phyloP scores from a whole-genome alignment of 2,329 filamentous ascomycete genomes.

The Colletotrichum tanaceti region DNA sequence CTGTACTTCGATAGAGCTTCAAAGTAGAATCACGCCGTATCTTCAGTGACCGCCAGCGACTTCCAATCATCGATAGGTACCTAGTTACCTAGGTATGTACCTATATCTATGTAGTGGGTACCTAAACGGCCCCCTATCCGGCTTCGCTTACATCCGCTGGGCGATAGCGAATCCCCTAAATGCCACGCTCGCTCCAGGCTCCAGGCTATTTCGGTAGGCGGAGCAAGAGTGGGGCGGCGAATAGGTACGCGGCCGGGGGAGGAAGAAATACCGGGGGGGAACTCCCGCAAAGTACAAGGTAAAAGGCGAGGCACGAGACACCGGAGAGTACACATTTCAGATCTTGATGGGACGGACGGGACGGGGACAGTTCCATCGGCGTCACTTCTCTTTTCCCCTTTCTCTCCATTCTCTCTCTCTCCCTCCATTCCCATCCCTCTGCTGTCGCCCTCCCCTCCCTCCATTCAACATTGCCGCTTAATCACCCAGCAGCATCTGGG shows the following conservation, averaged over 20 bases:
- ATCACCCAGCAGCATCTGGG: background rate
- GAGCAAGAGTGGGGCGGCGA: conserved; percentile 21
- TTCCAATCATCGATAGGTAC: too few relatives aligned
- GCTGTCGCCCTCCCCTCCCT: conserved; percentile 10
- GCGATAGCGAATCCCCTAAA: conserved; percentile 10
- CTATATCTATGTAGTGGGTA: too few relatives aligned
- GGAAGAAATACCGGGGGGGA: background rate
- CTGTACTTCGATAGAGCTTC: too few relatives aligned
- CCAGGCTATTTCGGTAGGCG: conserved; percentile 30
- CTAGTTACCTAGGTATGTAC: conserved; percentile 2
- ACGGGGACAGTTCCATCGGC: conserved; percentile 3
- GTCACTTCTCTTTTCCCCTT: conserved; percentile 5
- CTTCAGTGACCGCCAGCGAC: too few relatives aligned
- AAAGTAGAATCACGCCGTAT: too few relatives aligned
- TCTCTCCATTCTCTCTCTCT: conserved; percentile 13
- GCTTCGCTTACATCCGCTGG: conserved; percentile 36
- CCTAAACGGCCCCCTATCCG: conserved; percentile 27
- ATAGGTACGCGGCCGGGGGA: background rate
- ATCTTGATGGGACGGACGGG: conserved; percentile 5
- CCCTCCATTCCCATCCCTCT: background rate
- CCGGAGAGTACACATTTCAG: conserved; percentile 22
- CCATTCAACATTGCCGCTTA: conserved; percentile 1
- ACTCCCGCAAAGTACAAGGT: background rate
- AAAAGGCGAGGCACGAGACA: conserved; percentile 3
- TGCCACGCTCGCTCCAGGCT: conserved; percentile 19